These are phyloP conservation scores for Colletotrichum nymphaeae DNA, from an alignment of 2,329 filamentous ascomycete species.

Conservation along the genomic window DNA sequence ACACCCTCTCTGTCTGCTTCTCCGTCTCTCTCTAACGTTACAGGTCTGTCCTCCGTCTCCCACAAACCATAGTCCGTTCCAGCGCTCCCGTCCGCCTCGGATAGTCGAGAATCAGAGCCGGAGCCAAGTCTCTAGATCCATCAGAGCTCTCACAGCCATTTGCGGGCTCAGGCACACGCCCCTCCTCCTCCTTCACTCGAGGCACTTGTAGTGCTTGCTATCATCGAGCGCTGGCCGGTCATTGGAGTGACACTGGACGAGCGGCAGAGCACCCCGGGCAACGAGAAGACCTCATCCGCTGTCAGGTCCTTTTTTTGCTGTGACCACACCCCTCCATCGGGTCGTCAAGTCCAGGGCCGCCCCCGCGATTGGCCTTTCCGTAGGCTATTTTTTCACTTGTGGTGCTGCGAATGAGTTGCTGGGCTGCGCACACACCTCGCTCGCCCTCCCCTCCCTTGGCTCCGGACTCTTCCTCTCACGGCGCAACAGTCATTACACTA, in stretches of 20 bases:
- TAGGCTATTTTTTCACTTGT: not conserved
- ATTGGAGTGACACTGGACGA: slow-evolving; percentile 32
- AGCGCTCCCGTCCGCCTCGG: slow-evolving; percentile 7
- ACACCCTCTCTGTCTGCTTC: not conserved
- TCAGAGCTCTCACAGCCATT: not conserved
- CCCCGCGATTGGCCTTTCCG: slow-evolving; percentile 20
- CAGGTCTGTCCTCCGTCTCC: slow-evolving; percentile 1
- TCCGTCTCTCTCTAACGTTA: not conserved
- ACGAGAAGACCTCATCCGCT: slow-evolving; percentile 31
- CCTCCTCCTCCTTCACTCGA: not conserved
- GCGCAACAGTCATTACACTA: not conserved
- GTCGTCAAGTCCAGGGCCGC: not conserved
- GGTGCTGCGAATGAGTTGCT: slow-evolving; percentile 3
- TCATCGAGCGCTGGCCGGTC: slow-evolving; percentile 9
- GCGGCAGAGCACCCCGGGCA: slow-evolving; percentile 33
- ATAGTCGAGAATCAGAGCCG: not conserved
- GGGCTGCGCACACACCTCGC: slow-evolving; percentile 30
- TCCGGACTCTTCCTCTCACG: slow-evolving; percentile 18
- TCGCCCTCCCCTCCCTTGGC: slow-evolving; percentile 8
- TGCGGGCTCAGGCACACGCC: slow-evolving; percentile 18
- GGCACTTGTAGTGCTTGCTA: not conserved
- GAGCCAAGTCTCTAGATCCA: not conserved
- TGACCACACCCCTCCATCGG: slow-evolving; percentile 27
- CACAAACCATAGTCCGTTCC: slow-evolving; percentile 1
- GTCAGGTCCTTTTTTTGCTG: slow-evolving; percentile 29